These are phyloP conservation scores for Lachnum nothofagi DNA, from an alignment of 2,329 filamentous ascomycete genomes.

Conservation along the genomic window DNA sequence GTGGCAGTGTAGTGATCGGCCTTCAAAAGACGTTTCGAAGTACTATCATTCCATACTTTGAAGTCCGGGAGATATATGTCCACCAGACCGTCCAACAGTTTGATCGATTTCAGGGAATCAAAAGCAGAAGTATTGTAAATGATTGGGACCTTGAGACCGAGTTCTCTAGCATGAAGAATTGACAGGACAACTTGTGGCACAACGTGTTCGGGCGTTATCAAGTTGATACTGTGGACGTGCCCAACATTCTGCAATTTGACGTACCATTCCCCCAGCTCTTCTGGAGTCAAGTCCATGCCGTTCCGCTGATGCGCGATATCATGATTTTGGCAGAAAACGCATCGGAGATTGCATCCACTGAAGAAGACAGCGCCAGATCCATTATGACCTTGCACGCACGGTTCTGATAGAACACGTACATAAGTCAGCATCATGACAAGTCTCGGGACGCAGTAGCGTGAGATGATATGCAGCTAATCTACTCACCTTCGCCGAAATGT, in stretches of 20 bases:
- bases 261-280: conserved; percentile 77
- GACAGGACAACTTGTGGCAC: conserved; percentile 76
- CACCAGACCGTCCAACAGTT: conserved; percentile 70
- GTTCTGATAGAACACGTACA: conserved; percentile 48
- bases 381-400: conserved; percentile 76
- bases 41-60: conserved; percentile 68
- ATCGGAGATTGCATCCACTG: conserved; percentile 44
- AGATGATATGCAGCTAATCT: conserved; percentile 4
- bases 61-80: conserved; percentile 88
- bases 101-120: conserved; percentile 67
- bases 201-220: conserved; percentile 81
- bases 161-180: conserved; percentile 66
- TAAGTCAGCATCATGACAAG: not conserved
- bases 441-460: not conserved
- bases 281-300: conserved; percentile 71
- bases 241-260: conserved; percentile 75
- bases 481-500: conserved; percentile 70
- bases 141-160: conserved; percentile 67
- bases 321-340: conserved; percentile 75
- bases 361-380: conserved; percentile 73
- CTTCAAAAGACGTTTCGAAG: conserved; percentile 69
- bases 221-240: conserved; percentile 84
- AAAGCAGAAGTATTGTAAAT: conserved; percentile 83
- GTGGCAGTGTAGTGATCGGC: conserved; percentile 68
- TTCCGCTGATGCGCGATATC: conserved; percentile 80